Evolutionary conservation across 1,284 basidiomycete species (phyloP).

Genomic region (Trichosporon asahii): DNA sequence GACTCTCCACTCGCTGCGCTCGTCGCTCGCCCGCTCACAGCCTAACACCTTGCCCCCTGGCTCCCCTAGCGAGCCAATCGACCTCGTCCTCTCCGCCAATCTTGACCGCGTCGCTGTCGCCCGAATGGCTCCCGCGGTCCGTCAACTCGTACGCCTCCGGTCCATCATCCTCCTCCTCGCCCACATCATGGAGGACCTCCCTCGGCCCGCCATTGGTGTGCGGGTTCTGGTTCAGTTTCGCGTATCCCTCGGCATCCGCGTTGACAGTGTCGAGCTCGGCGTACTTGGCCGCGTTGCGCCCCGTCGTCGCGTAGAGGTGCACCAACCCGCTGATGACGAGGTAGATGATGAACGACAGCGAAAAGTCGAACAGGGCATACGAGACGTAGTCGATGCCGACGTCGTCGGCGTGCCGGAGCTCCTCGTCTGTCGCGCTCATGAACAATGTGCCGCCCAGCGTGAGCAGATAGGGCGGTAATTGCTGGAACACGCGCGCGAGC

Average conservation of each 20-base stretch:
- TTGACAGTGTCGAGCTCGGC: neutral
- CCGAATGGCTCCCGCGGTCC: conserved; percentile 29
- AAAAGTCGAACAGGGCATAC: conserved; percentile 61
- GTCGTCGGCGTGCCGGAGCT: conserved; percentile 66
- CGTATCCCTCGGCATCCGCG: conserved; percentile 30
- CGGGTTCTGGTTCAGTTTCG: conserved; percentile 26
- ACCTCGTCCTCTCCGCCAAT: conserved; percentile 32
- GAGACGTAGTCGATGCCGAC: conserved; percentile 82
- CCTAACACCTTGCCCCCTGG: conserved; percentile 9
- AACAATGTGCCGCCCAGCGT: conserved; percentile 65
- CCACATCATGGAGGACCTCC: neutral
- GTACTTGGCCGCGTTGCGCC: conserved; percentile 56
- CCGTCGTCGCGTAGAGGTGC: conserved; percentile 61
- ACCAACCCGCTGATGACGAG: conserved; percentile 63
- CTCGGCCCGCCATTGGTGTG: neutral
- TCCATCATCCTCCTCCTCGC: conserved; percentile 34
- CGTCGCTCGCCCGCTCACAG: too few relatives aligned
- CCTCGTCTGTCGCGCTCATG: conserved; percentile 89
- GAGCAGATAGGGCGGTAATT: conserved; percentile 76
- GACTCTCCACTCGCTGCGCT: too few relatives aligned
- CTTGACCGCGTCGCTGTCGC: conserved; percentile 39
- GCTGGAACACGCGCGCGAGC: conserved; percentile 65
- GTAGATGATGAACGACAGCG: conserved; percentile 72
- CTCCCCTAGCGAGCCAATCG: conserved; percentile 21
- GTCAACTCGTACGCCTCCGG: conserved; percentile 47